Evolutionary conservation across 441 rosid species (phyloP).

Genomic region (Arabidopsis hybrid): DNA sequence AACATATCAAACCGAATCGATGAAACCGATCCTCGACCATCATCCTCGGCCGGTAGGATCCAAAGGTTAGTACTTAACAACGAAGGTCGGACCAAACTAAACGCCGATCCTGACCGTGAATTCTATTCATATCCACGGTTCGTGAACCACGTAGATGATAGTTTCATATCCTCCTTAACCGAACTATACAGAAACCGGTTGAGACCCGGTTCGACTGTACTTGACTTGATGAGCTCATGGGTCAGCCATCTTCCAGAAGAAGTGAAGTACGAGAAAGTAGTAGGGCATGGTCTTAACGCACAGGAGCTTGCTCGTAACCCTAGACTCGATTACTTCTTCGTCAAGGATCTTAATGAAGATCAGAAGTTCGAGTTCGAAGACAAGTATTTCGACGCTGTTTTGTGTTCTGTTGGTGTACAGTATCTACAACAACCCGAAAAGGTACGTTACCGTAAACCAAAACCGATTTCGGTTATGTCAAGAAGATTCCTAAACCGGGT

Average conservation of each 20-base stretch:
- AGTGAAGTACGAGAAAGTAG: slow-evolving; percentile 67
- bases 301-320: slow-evolving; percentile 72
- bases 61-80: slow-evolving; percentile 69
- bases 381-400: slow-evolving; percentile 71
- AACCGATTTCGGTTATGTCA: slow-evolving; percentile 6
- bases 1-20: slow-evolving; percentile 43
- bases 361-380: slow-evolving; percentile 62
- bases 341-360: slow-evolving; percentile 81
- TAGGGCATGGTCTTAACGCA: slow-evolving; percentile 92
- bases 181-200: slow-evolving; percentile 67
- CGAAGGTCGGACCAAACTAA: slow-evolving; percentile 75
- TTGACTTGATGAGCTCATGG: slow-evolving; percentile 96
- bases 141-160: slow-evolving; percentile 85
- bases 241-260: slow-evolving; percentile 86
- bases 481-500: background rate
- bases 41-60: slow-evolving; percentile 67
- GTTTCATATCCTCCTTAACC: slow-evolving; percentile 74
- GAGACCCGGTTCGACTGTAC: slow-evolving; percentile 67
- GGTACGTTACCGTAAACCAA: slow-evolving; percentile 44
- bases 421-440: slow-evolving; percentile 89
- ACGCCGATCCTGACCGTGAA: slow-evolving; percentile 63
- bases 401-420: slow-evolving; percentile 88
- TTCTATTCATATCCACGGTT: slow-evolving; percentile 83
- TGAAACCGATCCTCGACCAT: slow-evolving; percentile 46
- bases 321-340: slow-evolving; percentile 49